phyloP scores from a whole-genome alignment of 176 grass and related monocot genomes.

The Oryza australiensis region DNA sequence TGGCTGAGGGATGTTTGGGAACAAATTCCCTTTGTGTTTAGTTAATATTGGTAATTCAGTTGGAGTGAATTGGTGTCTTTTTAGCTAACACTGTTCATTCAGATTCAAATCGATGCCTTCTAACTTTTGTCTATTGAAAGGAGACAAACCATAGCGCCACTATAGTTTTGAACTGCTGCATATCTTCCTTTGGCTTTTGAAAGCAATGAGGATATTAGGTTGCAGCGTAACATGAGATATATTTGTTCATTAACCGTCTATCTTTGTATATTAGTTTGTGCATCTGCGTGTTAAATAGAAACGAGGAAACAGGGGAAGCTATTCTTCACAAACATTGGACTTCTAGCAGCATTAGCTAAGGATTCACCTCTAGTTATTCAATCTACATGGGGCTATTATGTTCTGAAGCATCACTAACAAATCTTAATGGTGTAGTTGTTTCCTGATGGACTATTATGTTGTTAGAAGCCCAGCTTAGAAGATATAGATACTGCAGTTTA shows the following conservation, averaged over 20 bases:
- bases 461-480: not conserved
- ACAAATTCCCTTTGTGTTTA: not conserved
- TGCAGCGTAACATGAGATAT: not conserved
- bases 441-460: not conserved
- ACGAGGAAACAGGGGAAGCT: too few species aligned
- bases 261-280: not conserved
- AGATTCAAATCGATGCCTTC: not conserved
- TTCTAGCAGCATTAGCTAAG: not conserved
- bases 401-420: not conserved
- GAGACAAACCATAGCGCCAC: not conserved
- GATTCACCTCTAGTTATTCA: slow-evolving; percentile 12
- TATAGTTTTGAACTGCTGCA: not conserved
- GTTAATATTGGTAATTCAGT: slow-evolving; percentile 12
- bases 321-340: not conserved
- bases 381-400: not conserved
- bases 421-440: not conserved
- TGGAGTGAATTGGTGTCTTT: not conserved
- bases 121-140: not conserved
- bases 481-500: not conserved
- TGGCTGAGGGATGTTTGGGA: not conserved
- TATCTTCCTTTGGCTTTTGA: not conserved
- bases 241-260: not conserved
- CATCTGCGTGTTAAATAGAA: not conserved
- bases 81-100: not conserved
- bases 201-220: not conserved